Conservation (phyloP, 192 early-diverging fungal species). For the Entomortierella parvispora region DNA sequence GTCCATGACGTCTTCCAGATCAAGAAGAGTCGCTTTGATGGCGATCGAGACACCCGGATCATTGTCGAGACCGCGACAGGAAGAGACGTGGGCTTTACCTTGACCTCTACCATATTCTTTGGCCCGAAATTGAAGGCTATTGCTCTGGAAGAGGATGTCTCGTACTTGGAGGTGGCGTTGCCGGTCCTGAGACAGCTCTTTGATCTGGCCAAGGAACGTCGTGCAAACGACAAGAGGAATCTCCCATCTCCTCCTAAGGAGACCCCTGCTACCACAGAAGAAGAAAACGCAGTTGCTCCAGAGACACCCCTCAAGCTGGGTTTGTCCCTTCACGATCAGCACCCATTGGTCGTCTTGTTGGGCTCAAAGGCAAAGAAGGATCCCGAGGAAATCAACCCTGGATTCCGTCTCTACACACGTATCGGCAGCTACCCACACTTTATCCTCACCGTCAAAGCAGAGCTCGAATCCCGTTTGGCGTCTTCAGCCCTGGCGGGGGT, state of each 20-base stretch:
- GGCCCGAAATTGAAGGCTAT: not conserved
- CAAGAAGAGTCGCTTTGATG: not conserved
- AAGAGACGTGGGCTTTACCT: not conserved
- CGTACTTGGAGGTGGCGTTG: not conserved
- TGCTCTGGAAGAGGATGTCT: not conserved
- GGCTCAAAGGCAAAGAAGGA: slow-evolving; percentile 6
- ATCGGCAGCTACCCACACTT: slow-evolving; percentile 31
- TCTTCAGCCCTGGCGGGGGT: not conserved
- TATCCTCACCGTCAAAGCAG: slow-evolving; percentile 9
- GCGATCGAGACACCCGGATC: not conserved
- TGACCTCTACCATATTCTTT: not conserved
- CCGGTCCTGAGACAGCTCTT: slow-evolving; percentile 5
- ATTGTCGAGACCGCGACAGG: slow-evolving; percentile 1
- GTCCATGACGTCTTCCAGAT: not conserved
- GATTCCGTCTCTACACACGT: slow-evolving; percentile 16
- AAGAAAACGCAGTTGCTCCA: not conserved
- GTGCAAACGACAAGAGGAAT: not conserved
- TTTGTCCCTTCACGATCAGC: not conserved
- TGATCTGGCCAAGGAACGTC: not conserved
- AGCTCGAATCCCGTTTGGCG: slow-evolving; percentile 33
- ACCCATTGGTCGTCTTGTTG: slow-evolving; percentile 12
- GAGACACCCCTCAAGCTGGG: not conserved
- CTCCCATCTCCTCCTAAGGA: not conserved
- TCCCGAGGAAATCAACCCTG: not conserved
- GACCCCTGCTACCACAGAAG: not conserved